Evolutionary conservation across 2,329 filamentous ascomycete genomes (phyloP), one percentile per base, ranked within the genome.

Genomic region (Pseudocercospora vitis): DNA sequence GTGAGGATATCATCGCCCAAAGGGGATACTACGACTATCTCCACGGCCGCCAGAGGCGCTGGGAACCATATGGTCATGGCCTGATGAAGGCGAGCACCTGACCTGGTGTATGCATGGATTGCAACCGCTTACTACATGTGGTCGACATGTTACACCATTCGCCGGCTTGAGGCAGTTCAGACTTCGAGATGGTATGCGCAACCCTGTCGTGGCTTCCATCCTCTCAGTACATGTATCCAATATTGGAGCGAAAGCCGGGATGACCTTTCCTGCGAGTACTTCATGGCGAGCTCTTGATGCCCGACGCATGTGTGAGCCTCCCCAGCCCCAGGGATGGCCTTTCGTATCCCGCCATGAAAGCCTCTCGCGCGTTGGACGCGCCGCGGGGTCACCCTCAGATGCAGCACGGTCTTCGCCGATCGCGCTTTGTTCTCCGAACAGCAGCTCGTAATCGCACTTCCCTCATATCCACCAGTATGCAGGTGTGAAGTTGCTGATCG

Each of bases 211-310:
- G 40, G 40, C 24, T 29, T 14, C 18, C 23, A 45, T 45, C 40
- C 40, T 45, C n/a, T n/a, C n/a, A n/a, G n/a, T n/a, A n/a, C n/a
- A n/a, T n/a, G n/a, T n/a, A n/a, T n/a, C n/a, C n/a, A n/a, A n/a
- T n/a, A n/a, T n/a, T n/a, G n/a, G n/a, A n/a, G n/a, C n/a, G n/a
- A n/a, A n/a, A n/a, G n/a, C n/a, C n/a, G n/a, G n/a, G n/a, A n/a
- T n/a, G n/a, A n/a, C n/a, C n/a, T n/a, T n/a, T n/a, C n/a, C n/a
- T n/a, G n/a, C n/a, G n/a, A n/a, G n/a, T n/a, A n/a, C n/a, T n/a
- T n/a, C n/a, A n/a, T n/a, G n/a, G n/a, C n/a, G 40, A n/a, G 40
- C 21, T 45, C 40, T 45, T 26, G 40, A 12, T 45, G 40, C 40
- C 40, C 24, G 40, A 45, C 19, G 37, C 37, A 12, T 3, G 6